Evolutionary conservation across 768 basidiomycete species (phyloP), one percentile per base, ranked within the genome.

Genomic region (Punctularia strigosozonata): DNA sequence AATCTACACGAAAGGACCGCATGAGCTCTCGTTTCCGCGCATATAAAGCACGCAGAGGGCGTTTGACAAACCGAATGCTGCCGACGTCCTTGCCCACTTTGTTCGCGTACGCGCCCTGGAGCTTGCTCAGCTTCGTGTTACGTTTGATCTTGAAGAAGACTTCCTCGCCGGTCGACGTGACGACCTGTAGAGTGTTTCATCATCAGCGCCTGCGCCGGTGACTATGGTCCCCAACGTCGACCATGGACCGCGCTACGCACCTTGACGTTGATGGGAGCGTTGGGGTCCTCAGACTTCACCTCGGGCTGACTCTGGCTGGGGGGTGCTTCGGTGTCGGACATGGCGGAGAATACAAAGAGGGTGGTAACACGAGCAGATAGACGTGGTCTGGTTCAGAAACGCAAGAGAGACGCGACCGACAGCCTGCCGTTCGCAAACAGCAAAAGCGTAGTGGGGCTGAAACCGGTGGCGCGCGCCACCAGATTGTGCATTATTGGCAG

Each of bases 81-180:
- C 54, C 48, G 15, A 89, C 81, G 47, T 92, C 88, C 59, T 90
- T 90, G 42, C 90, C 90, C 13, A 94, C 88, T 54, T 91, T 90
- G 56, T 68, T 76, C 40, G 90, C 90, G 60, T 95, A 95, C 31
- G 90, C 90, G 44, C 77, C 84, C 56, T 90, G 86, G 19, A 94
- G 73, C 66, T 94, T 95, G 69, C 77, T 84, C 49, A 95, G 62
- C 66, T 83, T 90, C 31, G 90, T 92, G 60, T 73, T 84, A 53
- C 82, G 76, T 65, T 92, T 95, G 64, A 95, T 92, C 72, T 95
- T 94, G 73, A 95, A 95, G 63, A 84, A 94, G 20, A 94, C 86
- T 57, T 92, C 89, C 24, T 91, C 86, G 41, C 86, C 87, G 10
- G 63, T 57, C 25, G 81, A 69, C 47, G 73, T 78, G 32, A 80